Percentiles rank a stretch among this genome's conserved stretches.
phyloP scores from a whole-genome alignment of 1,284 basidiomycete genomes.

The Rhodotorula glutinis region DNA sequence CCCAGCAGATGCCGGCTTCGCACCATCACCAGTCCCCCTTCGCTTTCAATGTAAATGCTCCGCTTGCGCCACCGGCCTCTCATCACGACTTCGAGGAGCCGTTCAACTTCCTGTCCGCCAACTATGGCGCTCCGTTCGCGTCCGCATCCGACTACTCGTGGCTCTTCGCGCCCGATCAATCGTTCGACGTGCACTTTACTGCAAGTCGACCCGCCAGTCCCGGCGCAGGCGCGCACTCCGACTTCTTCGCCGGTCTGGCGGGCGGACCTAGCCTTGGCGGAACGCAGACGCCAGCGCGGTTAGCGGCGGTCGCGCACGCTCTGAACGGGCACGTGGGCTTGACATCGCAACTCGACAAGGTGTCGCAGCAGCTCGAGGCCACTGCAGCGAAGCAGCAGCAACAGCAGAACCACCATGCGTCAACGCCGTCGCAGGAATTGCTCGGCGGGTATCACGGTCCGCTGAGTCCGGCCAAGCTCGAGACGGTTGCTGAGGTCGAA shows the following conservation, averaged over 20 bases:
- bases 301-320: slow-evolving; percentile 8
- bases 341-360: slow-evolving; percentile 30
- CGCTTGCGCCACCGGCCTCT: slow-evolving; percentile 9
- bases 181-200: slow-evolving; percentile 34
- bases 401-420: slow-evolving; percentile 15
- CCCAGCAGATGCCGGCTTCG: slow-evolving; percentile 4
- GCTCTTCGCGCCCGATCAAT: slow-evolving; percentile 35
- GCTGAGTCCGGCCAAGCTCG: slow-evolving; percentile 17
- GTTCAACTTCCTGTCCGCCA: slow-evolving; percentile 36
- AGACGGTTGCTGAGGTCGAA: slow-evolving; percentile 15
- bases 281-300: slow-evolving; percentile 13
- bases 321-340: slow-evolving; percentile 10
- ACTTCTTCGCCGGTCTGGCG: slow-evolving; percentile 26
- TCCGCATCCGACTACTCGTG: slow-evolving; percentile 38
- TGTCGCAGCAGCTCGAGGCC: slow-evolving; percentile 24
- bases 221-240: slow-evolving; percentile 15
- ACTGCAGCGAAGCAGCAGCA: slow-evolving; percentile 20
- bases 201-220: slow-evolving; percentile 34
- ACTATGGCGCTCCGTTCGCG: slow-evolving; percentile 38
- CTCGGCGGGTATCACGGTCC: background rate
- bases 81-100: slow-evolving; percentile 34
- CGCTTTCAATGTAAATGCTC: slow-evolving; percentile 15
- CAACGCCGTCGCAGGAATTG: slow-evolving; percentile 1
- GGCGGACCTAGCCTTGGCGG: slow-evolving; percentile 4
- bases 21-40: slow-evolving; percentile 12